phyloP scores from a whole-genome alignment of 164 flowering plant genomes.

The Warburgia ugandensis region DNA sequence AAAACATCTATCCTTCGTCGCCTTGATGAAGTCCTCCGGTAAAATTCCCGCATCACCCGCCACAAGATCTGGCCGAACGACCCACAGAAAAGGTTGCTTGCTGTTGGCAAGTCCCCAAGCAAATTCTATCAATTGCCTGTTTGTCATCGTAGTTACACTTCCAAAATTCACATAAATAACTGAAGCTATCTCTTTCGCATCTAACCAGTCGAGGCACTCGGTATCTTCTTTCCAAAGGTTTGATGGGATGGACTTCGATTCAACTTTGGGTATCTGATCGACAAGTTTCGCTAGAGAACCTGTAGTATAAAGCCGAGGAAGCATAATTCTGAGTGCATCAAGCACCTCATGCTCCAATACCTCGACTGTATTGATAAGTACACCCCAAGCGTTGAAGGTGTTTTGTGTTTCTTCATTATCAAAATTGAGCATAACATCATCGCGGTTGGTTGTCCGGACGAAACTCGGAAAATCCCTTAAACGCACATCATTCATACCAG shows the following conservation, averaged over 20 bases:
- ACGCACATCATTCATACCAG: constrained; percentile 29
- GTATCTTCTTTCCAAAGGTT: constrained; percentile 40
- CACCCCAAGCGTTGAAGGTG: constrained; percentile 6
- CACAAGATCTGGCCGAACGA: constrained; percentile 10
- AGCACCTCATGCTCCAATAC: constrained; percentile 3
- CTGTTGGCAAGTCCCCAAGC: constrained; percentile 55
- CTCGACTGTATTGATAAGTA: constrained; percentile 23
- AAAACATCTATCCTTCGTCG: constrained; percentile 4
- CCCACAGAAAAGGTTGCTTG: constrained; percentile 17
- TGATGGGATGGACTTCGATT: background rate
- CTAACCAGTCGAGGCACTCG: constrained; percentile 43
- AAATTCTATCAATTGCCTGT: constrained; percentile 30
- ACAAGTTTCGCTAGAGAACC: background rate
- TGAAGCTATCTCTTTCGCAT: constrained; percentile 21
- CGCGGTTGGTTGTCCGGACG: constrained; percentile 21
- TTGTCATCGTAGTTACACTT: constrained; percentile 35
- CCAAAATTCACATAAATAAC: constrained; percentile 53
- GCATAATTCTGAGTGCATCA: background rate
- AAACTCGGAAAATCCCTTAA: constrained; percentile 33
- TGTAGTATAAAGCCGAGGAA: background rate
- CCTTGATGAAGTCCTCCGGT: constrained; percentile 7
- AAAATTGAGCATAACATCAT: constrained; percentile 27
- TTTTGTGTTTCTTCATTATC: constrained; percentile 12
- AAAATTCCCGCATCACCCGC: constrained; percentile 1
- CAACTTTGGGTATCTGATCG: background rate